Base-by-base conservation (phyloP, 352 stramenopile genomes). In the Blastocystis sp. region DNA sequence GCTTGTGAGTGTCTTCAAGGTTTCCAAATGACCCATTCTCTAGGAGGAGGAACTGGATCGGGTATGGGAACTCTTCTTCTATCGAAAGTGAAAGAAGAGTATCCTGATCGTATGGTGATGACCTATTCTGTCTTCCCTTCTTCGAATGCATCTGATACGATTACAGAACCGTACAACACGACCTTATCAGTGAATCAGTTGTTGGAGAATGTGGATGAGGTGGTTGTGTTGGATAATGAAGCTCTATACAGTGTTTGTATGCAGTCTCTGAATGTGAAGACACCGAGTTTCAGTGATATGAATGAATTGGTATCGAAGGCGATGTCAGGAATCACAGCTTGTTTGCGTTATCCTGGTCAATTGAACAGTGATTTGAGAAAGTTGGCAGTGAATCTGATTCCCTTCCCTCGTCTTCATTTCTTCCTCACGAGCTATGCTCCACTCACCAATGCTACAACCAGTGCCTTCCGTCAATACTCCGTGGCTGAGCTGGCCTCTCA, bases 241-340 rank as follows among this genome's bases (percentile, higher is more conserved):
- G 97, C 97, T 57, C 93, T 99, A 57, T 99, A 99, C 93, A 97
- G 99, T 91, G 99, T 99, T 93, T 99, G 97, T 93, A 98, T 98
- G 95, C 96, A 97, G 89, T 99, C 97, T 73, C 93, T 99, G 66
- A 99, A 99, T 93, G 94, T 99, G 77, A 96, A 95, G 81, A 98
- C 96, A 54, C 97, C 97, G 37, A 98, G 95, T 27, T 99, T 99
- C 93, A 94, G 95, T 90, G 96, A 99, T 90, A 91, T 99, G 62
- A 99, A 99, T 94, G 95, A 98, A 92, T 93, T 99, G 57, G 97
- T 99, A 91, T 98, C 95, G 70, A 95, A 96, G 30, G 97, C 96
- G 90, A 99, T 99, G 91, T 98, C 95, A 53, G 96, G 96, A 91
- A 98, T 98, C 76, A 99, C 97, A 6, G 99, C 96, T 91, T 99